These are phyloP conservation scores for Fusarium nematophilum DNA, from an alignment of 2,329 filamentous ascomycete genomes.

Conservation along the genomic window DNA sequence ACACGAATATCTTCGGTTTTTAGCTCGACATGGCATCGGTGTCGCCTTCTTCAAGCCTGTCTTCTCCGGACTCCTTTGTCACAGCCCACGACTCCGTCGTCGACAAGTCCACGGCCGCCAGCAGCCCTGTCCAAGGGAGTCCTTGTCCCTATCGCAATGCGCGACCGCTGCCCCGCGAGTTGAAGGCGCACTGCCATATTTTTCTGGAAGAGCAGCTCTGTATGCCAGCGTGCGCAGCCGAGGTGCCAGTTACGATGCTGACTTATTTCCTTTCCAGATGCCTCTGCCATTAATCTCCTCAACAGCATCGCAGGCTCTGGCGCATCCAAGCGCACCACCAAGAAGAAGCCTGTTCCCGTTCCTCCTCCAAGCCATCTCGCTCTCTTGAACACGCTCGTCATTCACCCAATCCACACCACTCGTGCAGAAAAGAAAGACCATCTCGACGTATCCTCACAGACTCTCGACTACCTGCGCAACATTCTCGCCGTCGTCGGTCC, in stretches of 20 bases:
- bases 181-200: conserved; percentile 75
- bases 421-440: conserved; percentile 72
- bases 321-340: conserved; percentile 44
- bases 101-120: conserved; percentile 50
- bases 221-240: conserved; percentile 48
- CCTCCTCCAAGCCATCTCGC: conserved; percentile 80
- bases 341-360: conserved; percentile 63
- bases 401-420: conserved; percentile 84
- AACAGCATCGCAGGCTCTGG: conserved; percentile 71
- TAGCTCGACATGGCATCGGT: conserved; percentile 37
- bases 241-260: not conserved
- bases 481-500: conserved; percentile 75
- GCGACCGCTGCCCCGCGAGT: conserved; percentile 68
- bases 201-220: conserved; percentile 81
- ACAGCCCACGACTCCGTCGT: conserved; percentile 47
- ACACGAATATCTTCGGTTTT: conserved; percentile 26
- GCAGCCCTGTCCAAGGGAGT: conserved; percentile 47
- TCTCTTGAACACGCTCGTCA: conserved; percentile 81
- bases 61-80: conserved; percentile 51
- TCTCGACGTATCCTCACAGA: conserved; percentile 71
- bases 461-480: conserved; percentile 77
- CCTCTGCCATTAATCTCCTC: conserved; percentile 70
- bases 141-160: conserved; percentile 63
- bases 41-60: conserved; percentile 39
- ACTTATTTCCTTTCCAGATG: conserved; percentile 37